These are phyloP conservation scores for Ruellia speciosa DNA, from an alignment of 305 asterid genomes.

Conservation along the genomic window DNA sequence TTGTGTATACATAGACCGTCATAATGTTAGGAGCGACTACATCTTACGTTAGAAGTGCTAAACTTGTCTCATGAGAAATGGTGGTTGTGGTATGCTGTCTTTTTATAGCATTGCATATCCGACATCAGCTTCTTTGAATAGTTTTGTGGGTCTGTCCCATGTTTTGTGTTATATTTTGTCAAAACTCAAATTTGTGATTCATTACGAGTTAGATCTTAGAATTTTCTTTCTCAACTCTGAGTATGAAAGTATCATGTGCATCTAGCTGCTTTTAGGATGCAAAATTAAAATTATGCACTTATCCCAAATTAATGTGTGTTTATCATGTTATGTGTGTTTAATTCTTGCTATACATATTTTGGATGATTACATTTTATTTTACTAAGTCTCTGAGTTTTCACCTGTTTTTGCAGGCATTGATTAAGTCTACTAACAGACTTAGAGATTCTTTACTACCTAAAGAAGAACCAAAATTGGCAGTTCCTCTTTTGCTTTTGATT, in stretches of 20 bases:
- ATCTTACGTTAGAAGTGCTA: too few relatives aligned
- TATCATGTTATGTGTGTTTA: conserved; percentile 9
- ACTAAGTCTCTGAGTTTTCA: conserved; percentile 9
- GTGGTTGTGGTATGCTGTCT: too few relatives aligned
- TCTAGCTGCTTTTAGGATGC: conserved; percentile 14
- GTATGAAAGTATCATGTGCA: conserved; percentile 9
- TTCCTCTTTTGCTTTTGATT: conserved; percentile 90
- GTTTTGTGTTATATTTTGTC: background rate
- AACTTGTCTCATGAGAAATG: too few relatives aligned
- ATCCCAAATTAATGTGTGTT: conserved; percentile 14
- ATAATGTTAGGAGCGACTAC: background rate
- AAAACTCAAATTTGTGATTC: conserved; percentile 9
- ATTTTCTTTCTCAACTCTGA: conserved; percentile 10
- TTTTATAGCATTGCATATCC: too few relatives aligned
- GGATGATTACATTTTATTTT: conserved; percentile 16
- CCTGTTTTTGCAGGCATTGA: conserved; percentile 62
- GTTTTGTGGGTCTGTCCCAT: too few relatives aligned
- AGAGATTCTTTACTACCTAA: conserved; percentile 86
- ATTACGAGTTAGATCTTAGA: conserved; percentile 4
- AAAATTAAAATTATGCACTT: conserved; percentile 3
- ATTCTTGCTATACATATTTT: conserved; percentile 1
- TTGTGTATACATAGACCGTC: background rate
- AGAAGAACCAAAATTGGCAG: conserved; percentile 90
- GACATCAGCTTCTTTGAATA: too few relatives aligned
- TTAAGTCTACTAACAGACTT: conserved; percentile 89